phyloP scores from a whole-genome alignment of 352 stramenopile species.

The Pythium folliculosum region DNA sequence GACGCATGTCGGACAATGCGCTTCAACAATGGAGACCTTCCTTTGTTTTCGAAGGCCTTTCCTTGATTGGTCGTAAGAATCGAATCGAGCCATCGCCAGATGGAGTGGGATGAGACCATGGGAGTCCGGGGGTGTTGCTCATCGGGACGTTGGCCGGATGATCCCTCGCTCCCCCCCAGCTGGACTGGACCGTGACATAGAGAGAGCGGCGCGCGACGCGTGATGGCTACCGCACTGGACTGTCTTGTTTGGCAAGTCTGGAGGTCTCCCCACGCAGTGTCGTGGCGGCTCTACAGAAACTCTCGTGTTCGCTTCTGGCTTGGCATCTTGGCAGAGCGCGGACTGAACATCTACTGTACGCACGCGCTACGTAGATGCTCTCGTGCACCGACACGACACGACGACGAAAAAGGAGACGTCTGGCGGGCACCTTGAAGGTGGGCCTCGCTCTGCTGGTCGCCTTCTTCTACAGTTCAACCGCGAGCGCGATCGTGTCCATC shows the following conservation, averaged over 20 bases:
- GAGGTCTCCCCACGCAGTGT: too few species aligned
- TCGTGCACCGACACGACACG: neutral
- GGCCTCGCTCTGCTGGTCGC: neutral
- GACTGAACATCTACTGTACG: too few species aligned
- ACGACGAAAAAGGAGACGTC: neutral
- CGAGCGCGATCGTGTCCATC: neutral
- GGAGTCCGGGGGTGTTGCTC: neutral
- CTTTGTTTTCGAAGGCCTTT: neutral
- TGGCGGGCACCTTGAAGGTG: neutral
- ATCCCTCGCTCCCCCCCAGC: too few species aligned
- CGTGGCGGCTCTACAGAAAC: too few species aligned
- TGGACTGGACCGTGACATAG: neutral
- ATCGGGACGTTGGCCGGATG: neutral
- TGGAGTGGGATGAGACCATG: too few species aligned
- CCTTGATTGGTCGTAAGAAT: slow-evolving; percentile 1
- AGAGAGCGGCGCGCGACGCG: neutral
- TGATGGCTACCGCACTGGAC: neutral
- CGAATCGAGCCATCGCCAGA: neutral
- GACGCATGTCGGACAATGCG: neutral
- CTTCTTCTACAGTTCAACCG: neutral
- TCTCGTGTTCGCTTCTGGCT: too few species aligned
- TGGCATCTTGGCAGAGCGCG: too few species aligned
- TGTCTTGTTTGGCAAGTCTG: too few species aligned
- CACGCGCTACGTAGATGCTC: too few species aligned
- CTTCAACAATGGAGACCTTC: neutral